These are phyloP conservation scores for Nitzschia putrida DNA, from an alignment of 108 stramenopile species.

Conservation along the genomic window DNA sequence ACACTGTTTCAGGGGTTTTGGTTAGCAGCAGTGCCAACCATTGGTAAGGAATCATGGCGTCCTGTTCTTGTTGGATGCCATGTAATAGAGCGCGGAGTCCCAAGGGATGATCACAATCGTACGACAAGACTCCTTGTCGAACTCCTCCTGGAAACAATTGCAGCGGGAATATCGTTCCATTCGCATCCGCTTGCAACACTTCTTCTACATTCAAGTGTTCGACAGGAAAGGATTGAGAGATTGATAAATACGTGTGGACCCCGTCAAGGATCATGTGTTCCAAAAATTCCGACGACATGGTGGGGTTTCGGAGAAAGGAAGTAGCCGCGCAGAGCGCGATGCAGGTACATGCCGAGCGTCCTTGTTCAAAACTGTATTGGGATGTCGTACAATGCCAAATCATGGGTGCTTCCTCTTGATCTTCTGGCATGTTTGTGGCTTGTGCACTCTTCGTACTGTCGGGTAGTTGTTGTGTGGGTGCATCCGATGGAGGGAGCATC, in stretches of 20 bases:
- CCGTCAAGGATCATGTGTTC: conserved; percentile 45
- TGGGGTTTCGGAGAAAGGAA: conserved; percentile 27
- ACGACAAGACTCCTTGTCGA: conserved; percentile 69
- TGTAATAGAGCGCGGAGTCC: conserved; percentile 52
- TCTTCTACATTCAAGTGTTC: conserved; percentile 82
- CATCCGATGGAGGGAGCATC: too few species aligned
- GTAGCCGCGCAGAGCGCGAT: conserved; percentile 72
- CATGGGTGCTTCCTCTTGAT: too few species aligned
- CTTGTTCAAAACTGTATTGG: conserved; percentile 62
- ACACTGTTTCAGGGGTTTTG: conserved; percentile 81
- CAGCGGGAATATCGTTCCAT: conserved; percentile 19
- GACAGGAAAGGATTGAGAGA: conserved; percentile 19
- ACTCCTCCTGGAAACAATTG: conserved; percentile 43
- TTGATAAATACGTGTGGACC: conserved; percentile 39
- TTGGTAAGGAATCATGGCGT: conserved; percentile 16
- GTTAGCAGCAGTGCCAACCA: conserved; percentile 70
- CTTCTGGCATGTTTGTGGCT: too few species aligned
- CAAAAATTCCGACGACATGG: conserved; percentile 48
- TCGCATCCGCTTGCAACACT: conserved; percentile 36
- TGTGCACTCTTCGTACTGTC: too few species aligned
- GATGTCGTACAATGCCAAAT: conserved; percentile 37
- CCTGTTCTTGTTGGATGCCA: conserved; percentile 27
- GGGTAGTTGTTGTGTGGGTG: too few species aligned
- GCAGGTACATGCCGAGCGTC: conserved; percentile 77
- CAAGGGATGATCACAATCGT: conserved; percentile 47